A percentile compares a stretch with the other conserved stretches of the same genome.
Conservation (phyloP, 2,329 filamentous ascomycete species). For the Magnaporthales sp. region DNA sequence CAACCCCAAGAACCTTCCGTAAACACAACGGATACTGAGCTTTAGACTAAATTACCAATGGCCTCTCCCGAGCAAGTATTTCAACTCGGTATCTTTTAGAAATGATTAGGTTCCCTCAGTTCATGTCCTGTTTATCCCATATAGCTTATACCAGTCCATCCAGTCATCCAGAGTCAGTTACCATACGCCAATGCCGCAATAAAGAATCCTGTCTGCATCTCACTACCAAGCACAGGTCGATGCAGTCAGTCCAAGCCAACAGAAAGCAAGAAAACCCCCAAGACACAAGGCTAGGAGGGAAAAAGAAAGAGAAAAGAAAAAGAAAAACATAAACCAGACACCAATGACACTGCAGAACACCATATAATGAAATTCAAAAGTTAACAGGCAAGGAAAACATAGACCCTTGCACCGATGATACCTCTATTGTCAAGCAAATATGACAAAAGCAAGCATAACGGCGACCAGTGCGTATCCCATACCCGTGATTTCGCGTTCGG, state of each 20-base stretch:
- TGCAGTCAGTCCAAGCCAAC: background rate
- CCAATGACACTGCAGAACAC: background rate
- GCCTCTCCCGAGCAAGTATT: background rate
- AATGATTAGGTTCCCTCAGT: background rate
- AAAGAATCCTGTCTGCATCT: background rate
- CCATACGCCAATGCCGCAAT: background rate
- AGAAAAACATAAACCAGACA: conserved; percentile 37
- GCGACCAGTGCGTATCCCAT: conserved; percentile 39
- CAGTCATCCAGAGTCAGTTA: too few species aligned
- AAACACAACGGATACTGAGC: background rate
- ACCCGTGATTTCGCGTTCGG: conserved; percentile 36
- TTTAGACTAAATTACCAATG: background rate
- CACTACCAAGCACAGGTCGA: background rate
- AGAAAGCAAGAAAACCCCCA: background rate
- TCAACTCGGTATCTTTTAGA: background rate
- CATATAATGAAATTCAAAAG: background rate
- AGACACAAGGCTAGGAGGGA: background rate
- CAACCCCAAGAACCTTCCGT: background rate
- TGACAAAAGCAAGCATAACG: conserved; percentile 39
- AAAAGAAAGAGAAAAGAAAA: conserved; percentile 13
- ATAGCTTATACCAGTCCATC: background rate
- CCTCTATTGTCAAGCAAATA: background rate
- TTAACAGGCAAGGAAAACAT: too few species aligned
- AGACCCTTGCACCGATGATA: too few species aligned
- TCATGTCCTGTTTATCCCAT: background rate